Evolutionary conservation across 208 protist genomes (phyloP), one percentile per base, ranked within the genome.

Genomic region (Crithidia sp.): DNA sequence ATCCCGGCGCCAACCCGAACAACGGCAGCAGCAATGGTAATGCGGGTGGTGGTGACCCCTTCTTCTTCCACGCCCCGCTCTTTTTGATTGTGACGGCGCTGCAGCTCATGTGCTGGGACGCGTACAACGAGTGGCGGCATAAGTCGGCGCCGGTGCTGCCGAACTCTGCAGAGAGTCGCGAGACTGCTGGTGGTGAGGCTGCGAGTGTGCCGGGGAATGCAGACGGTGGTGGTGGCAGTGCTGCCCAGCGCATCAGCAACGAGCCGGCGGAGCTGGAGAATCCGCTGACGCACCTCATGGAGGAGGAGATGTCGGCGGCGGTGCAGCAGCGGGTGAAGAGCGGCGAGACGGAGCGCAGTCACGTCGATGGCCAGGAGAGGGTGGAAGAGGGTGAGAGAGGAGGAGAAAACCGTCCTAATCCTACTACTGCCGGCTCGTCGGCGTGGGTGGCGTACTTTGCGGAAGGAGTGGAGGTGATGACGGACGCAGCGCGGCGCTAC

Each of bases 31-130:
- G 69, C 64, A 62, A 14, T 63, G 67, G 76, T 6, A 28, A 28
- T 28, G 28, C 28, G 28, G 41, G 57, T n/a, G 54, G 41, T 44
- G 7, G 36, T 5, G 45, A 60, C 41, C 36, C 57, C 12, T 69
- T 67, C n/a, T 69, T 56, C 39, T 92, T 90, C 71, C 67, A 87
- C 54, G 92, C 86, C 2, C 89, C 89, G 37, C 77, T 96, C 4
- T 96, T 95, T 55, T 71, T 96, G 14, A 28, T 93, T 0, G 84
- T 89, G 36, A 76, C 82, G 9, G 89, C 89, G 56, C 66, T 95
- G 75, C 92, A 94, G 84, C 82, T 95, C 14, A 94, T 95, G 90
- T 74, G 74, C 61, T 88, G 86, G 82, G 92, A 92, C 70, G 91
- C 91, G 16, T 80, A 74, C 57, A 87, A 93, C 71, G 85, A 89